A percentile compares a stretch with the other conserved stretches of the same genome.
phyloP scores from a whole-genome alignment of 2,329 filamentous ascomycete genomes.

The Dothideomycetidae sp. region DNA sequence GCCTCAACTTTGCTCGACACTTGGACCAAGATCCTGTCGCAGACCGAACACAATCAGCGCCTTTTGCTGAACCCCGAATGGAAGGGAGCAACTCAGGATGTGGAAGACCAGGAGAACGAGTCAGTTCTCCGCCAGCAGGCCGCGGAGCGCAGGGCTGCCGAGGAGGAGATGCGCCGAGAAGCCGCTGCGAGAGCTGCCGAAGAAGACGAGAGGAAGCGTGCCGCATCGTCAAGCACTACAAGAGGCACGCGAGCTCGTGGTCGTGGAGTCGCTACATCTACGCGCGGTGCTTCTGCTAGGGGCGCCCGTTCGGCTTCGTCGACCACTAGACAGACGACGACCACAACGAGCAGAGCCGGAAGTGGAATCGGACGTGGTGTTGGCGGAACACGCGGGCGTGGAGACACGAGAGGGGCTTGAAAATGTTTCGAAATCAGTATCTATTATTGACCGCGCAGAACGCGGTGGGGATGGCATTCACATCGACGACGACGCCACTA shows the following conservation, averaged over 20 bases:
- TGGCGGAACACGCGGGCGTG: slow-evolving; percentile 22
- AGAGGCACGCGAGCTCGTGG: slow-evolving; percentile 23
- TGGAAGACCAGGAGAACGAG: slow-evolving; percentile 76
- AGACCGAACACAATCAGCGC: slow-evolving; percentile 94
- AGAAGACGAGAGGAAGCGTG: slow-evolving; percentile 40
- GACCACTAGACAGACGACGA: slow-evolving; percentile 36
- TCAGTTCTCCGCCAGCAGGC: slow-evolving; percentile 58
- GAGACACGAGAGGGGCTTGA: slow-evolving; percentile 16
- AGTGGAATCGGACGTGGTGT: slow-evolving; percentile 32
- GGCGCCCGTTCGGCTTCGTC: slow-evolving; percentile 19
- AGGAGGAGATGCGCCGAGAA: slow-evolving; percentile 65
- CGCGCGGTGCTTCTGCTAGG: slow-evolving; percentile 23
- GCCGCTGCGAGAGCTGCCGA: slow-evolving; percentile 44
- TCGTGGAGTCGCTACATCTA: slow-evolving; percentile 1
- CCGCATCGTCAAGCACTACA: slow-evolving; percentile 31
- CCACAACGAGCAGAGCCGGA: slow-evolving; percentile 30
- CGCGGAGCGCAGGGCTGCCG: slow-evolving; percentile 58
- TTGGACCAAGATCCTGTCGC: slow-evolving; percentile 89
- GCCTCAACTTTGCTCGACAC: slow-evolving; percentile 84
- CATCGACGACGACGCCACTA: too few relatives aligned
- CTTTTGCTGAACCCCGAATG: slow-evolving; percentile 77
- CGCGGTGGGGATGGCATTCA: too few relatives aligned
- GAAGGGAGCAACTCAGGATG: slow-evolving; percentile 77
- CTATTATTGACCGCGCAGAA: too few relatives aligned
- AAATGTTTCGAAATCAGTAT: too few relatives aligned